Percentiles rank a stretch among this genome's conserved stretches.
phyloP scores from a whole-genome alignment of 345 rosid genomes.

The Moricandia arvensis region DNA sequence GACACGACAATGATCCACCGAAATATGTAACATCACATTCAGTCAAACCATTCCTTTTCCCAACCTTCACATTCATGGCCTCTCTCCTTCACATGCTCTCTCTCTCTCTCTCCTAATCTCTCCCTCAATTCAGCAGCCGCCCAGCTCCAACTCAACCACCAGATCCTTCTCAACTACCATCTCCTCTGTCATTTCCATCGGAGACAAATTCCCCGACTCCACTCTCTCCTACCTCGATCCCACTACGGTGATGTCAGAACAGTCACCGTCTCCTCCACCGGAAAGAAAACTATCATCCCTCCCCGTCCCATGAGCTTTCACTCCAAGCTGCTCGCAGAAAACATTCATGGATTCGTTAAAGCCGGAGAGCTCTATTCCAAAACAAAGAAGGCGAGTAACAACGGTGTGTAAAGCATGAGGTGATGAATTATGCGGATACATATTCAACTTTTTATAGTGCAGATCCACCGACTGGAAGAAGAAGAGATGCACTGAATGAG shows the following conservation, averaged over 20 bases:
- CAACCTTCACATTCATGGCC: neutral
- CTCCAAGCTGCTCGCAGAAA: neutral
- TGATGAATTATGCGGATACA: neutral
- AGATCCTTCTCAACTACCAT: slow-evolving; percentile 7
- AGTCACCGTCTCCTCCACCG: neutral
- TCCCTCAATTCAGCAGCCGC: neutral
- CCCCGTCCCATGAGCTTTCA: neutral
- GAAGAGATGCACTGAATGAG: neutral
- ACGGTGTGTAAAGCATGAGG: neutral
- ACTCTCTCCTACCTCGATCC: neutral
- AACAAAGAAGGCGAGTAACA: neutral
- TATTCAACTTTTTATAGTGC: neutral
- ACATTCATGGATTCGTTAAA: neutral
- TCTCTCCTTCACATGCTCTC: neutral
- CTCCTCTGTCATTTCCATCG: slow-evolving; percentile 61
- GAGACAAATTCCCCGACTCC: slow-evolving; percentile 35
- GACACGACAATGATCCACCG: neutral
- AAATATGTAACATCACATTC: neutral
- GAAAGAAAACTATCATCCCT: neutral
- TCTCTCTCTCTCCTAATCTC: neutral
- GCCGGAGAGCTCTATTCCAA: neutral
- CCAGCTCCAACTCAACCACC: neutral
- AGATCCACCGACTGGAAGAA: neutral
- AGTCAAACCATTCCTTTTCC: neutral
- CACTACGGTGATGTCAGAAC: neutral